phyloP scores from a whole-genome alignment of 1,284 basidiomycete species.

The Ceratobasidium papillatum region DNA sequence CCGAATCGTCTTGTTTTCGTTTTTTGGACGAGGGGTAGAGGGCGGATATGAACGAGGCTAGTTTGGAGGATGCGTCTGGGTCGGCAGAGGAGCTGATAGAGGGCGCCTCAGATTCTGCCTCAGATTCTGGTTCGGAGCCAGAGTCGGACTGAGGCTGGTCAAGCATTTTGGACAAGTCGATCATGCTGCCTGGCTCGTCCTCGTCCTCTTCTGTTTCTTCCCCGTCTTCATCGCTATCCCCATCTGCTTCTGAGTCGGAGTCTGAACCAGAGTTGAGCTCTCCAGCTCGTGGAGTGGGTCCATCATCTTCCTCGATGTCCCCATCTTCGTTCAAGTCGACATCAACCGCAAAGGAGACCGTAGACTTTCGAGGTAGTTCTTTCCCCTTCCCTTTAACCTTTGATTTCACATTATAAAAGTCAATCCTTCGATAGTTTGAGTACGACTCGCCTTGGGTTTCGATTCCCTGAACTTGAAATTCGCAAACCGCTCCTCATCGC shows the following conservation, averaged over 20 bases:
- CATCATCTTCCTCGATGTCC: slow-evolving; percentile 47
- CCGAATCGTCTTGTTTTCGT: slow-evolving; percentile 65
- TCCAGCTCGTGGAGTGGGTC: neutral
- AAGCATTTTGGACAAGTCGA: slow-evolving; percentile 72
- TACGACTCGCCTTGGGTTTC: slow-evolving; percentile 53
- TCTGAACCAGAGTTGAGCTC: slow-evolving; percentile 46
- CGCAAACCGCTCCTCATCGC: slow-evolving; percentile 81
- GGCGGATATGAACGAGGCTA: slow-evolving; percentile 75
- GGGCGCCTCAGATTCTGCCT: slow-evolving; percentile 50
- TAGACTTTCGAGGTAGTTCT: slow-evolving; percentile 39
- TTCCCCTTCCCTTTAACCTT: slow-evolving; percentile 40
- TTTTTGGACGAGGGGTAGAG: slow-evolving; percentile 72
- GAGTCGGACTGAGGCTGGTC: slow-evolving; percentile 56
- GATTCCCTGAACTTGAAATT: slow-evolving; percentile 55
- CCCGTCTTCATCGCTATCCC: slow-evolving; percentile 42
- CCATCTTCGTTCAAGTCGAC: slow-evolving; percentile 74
- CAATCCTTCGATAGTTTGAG: slow-evolving; percentile 20
- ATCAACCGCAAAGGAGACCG: slow-evolving; percentile 58
- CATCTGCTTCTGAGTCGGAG: slow-evolving; percentile 20
- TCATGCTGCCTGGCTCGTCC: slow-evolving; percentile 53
- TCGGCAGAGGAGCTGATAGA: slow-evolving; percentile 68
- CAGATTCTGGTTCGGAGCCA: slow-evolving; percentile 36
- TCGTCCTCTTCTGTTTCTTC: slow-evolving; percentile 45
- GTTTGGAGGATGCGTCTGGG: slow-evolving; percentile 65
- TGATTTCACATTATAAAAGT: slow-evolving; percentile 17